These are phyloP conservation scores for Xylaria telfairii DNA, from an alignment of 495 filamentous ascomycete species.

Conservation along the genomic window DNA sequence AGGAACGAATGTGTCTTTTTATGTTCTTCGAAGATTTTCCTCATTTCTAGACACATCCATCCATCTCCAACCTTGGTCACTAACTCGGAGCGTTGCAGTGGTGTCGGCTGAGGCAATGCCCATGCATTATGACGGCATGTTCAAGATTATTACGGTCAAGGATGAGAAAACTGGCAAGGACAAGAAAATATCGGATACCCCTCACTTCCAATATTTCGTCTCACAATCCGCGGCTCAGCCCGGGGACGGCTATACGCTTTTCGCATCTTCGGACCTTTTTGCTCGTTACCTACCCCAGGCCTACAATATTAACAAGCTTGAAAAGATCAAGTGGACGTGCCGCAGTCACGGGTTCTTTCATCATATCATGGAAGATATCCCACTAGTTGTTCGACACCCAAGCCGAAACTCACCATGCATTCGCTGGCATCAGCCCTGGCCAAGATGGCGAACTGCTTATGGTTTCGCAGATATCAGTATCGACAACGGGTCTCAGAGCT, in stretches of 20 bases:
- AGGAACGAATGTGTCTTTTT: not conserved
- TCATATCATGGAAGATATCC: conserved; percentile 37
- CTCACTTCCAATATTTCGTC: conserved; percentile 13
- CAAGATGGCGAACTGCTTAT: conserved; percentile 54
- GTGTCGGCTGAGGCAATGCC: conserved; percentile 1
- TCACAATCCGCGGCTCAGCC: not conserved
- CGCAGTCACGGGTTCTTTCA: not conserved
- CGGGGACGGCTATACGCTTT: not conserved
- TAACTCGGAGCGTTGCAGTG: not conserved
- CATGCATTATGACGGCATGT: not conserved
- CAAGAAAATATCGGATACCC: not conserved
- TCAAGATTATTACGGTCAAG: not conserved
- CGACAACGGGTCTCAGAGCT: conserved; percentile 42
- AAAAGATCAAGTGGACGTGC: conserved; percentile 18
- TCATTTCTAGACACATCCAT: not conserved
- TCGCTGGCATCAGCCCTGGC: conserved; percentile 64
- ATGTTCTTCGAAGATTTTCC: not conserved
- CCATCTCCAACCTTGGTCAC: not conserved
- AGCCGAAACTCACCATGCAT: conserved; percentile 51
- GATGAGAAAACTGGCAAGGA: not conserved
- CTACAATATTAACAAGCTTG: conserved; percentile 12
- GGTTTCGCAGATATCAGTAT: conserved; percentile 53
- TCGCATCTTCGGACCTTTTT: conserved; percentile 18
- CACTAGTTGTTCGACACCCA: conserved; percentile 58
- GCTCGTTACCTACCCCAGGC: conserved; percentile 15